Conservation (phyloP, 2,329 filamentous ascomycete genomes). For the Xylaria sp. region DNA sequence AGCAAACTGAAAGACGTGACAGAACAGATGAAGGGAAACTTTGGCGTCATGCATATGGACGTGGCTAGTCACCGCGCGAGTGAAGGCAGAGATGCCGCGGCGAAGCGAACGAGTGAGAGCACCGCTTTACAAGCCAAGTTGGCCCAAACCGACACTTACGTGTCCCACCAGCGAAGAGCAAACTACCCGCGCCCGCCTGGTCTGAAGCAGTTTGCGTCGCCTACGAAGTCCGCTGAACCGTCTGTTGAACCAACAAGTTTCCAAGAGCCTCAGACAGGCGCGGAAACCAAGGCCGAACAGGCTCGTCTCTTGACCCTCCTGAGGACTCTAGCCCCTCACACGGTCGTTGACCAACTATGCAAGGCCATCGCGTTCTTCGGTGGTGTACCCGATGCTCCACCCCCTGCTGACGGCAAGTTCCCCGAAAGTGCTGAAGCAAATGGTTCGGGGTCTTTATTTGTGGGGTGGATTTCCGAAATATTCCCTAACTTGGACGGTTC, state of each 20-base stretch:
- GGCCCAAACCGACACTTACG: constrained; percentile 57
- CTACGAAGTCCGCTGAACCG: constrained; percentile 27
- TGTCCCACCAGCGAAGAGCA: constrained; percentile 50
- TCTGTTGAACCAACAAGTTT: constrained; percentile 8
- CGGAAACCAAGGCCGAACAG: constrained; percentile 61
- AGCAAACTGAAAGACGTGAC: constrained; percentile 64
- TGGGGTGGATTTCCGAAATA: constrained; percentile 66
- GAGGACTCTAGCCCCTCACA: constrained; percentile 55
- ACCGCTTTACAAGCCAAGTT: constrained; percentile 61
- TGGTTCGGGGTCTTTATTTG: constrained; percentile 59
- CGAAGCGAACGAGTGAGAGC: constrained; percentile 64
- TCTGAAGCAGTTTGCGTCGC: constrained; percentile 33
- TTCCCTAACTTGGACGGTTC: constrained; percentile 52
- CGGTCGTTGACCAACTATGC: constrained; percentile 65
- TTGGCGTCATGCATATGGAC: constrained; percentile 65
- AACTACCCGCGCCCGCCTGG: constrained; percentile 38
- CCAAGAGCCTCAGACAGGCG: constrained; percentile 42
- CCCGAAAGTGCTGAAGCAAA: constrained; percentile 60
- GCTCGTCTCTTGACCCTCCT: constrained; percentile 61
- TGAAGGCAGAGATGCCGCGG: constrained; percentile 54
- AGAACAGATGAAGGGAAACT: constrained; percentile 60
- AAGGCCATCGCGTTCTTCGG: constrained; percentile 67
- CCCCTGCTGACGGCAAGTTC: constrained; percentile 53
- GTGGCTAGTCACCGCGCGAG: constrained; percentile 49
- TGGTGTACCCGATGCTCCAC: constrained; percentile 57